These are phyloP conservation scores for Mycena chlorophos DNA, from an alignment of 768 basidiomycete genomes.

Conservation along the genomic window DNA sequence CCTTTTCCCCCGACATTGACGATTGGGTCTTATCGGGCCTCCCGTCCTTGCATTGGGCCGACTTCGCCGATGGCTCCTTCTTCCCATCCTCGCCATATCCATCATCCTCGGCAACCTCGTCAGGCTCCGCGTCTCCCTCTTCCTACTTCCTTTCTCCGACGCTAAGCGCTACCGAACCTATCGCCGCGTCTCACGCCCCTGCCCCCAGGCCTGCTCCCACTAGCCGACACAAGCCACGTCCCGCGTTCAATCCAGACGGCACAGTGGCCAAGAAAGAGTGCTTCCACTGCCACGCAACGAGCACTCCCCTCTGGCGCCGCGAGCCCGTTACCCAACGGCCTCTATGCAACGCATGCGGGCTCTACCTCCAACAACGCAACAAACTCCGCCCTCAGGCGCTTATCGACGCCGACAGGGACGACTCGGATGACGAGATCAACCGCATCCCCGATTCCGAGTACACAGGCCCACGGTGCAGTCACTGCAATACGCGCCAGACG, in stretches of 20 bases:
- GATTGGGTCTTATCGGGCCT: too few species aligned
- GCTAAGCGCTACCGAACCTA: not conserved
- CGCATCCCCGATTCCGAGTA: conserved; percentile 16
- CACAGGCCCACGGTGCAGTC: conserved; percentile 15
- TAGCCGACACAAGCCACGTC: not conserved
- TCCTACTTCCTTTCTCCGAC: not conserved
- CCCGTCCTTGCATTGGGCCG: not conserved
- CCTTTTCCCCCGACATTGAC: too few species aligned
- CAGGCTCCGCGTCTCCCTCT: conserved; percentile 3
- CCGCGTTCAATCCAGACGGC: not conserved
- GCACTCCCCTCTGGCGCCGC: conserved; percentile 19
- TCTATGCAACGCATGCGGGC: conserved; percentile 18
- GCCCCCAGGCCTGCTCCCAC: not conserved
- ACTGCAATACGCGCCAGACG: conserved; percentile 17
- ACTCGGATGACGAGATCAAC: conserved; percentile 8
- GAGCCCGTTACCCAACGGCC: conserved; percentile 12
- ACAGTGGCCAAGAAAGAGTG: conserved; percentile 7
- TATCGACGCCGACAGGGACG: conserved; percentile 16
- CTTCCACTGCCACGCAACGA: conserved; percentile 17
- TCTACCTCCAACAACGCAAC: conserved; percentile 20
- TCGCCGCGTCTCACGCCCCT: not conserved
- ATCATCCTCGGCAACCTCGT: not conserved
- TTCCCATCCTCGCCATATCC: not conserved
- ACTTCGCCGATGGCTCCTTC: not conserved
- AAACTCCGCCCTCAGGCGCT: conserved; percentile 19